Conservation (phyloP, 106 monocot species). For the Xerophyta viscosa region DNA sequence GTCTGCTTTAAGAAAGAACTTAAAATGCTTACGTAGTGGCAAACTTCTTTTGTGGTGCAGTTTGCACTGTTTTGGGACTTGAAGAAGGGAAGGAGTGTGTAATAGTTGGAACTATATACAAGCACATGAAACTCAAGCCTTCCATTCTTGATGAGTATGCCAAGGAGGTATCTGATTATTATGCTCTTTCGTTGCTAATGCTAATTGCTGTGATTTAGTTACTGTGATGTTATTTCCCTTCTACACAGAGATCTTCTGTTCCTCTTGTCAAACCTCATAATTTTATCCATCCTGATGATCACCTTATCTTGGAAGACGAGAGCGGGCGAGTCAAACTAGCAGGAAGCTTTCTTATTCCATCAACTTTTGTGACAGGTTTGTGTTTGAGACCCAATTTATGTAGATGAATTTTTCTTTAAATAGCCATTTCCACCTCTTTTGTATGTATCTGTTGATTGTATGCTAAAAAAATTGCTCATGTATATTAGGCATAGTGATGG, state of each 20-base stretch:
- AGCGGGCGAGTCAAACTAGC: constrained; percentile 91
- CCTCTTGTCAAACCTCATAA: constrained; percentile 94
- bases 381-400: background rate
- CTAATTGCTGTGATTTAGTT: background rate
- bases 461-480: too few species aligned
- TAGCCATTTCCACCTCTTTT: background rate
- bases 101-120: constrained; percentile 88
- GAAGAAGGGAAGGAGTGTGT: constrained; percentile 91
- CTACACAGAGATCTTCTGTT: constrained; percentile 67
- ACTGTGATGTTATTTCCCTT: background rate
- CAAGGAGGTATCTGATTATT: constrained; percentile 62
- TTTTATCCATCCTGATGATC: constrained; percentile 91
- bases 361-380: constrained; percentile 66
- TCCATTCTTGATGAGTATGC: constrained; percentile 90
- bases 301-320: constrained; percentile 96
- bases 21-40: too few species aligned
- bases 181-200: background rate
- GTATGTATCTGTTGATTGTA: background rate
- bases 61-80: constrained; percentile 76
- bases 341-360: constrained; percentile 51
- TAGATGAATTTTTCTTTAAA: background rate
- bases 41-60: constrained; percentile 49
- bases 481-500: constrained; percentile 67
- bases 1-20: too few species aligned
- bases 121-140: constrained; percentile 99